A percentile compares a stretch with the other conserved stretches of the same genome.
Evolutionary conservation across 176 grass and related monocot genomes (phyloP).

Genomic region (Metroxylon sagu): DNA sequence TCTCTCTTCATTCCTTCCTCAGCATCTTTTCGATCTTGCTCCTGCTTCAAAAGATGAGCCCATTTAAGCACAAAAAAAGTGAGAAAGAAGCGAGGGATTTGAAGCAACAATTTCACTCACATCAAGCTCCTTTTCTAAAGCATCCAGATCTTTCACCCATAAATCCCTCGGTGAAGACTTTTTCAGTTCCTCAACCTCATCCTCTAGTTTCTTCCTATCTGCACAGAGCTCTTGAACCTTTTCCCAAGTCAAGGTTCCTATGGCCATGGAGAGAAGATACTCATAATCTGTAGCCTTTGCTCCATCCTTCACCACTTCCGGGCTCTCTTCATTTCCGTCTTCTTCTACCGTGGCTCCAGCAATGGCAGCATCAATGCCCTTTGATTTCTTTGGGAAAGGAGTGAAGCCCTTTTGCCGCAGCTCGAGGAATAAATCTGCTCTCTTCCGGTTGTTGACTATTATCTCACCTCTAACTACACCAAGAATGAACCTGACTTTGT

Average conservation of each 20-base stretch:
- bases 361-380: slow-evolving; percentile 29
- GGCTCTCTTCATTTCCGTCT: slow-evolving; percentile 35
- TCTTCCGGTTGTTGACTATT: slow-evolving; percentile 66
- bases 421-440: slow-evolving; percentile 66
- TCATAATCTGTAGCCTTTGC: slow-evolving; percentile 51
- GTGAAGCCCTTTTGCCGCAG: slow-evolving; percentile 40
- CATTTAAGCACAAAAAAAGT: background rate
- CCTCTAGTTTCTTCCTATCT: slow-evolving; percentile 36
- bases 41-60: slow-evolving; percentile 15
- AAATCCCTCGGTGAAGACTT: slow-evolving; percentile 33
- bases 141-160: slow-evolving; percentile 77
- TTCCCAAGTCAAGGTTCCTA: slow-evolving; percentile 75
- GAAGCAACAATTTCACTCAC: slow-evolving; percentile 30
- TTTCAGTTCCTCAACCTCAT: slow-evolving; percentile 37
- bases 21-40: slow-evolving; percentile 30
- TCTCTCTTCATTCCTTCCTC: slow-evolving; percentile 12
- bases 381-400: slow-evolving; percentile 62
- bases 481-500: slow-evolving; percentile 71
- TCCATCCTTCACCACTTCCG: slow-evolving; percentile 24
- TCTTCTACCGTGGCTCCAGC: slow-evolving; percentile 44
- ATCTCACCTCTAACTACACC: slow-evolving; percentile 49
- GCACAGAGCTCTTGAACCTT: slow-evolving; percentile 49
- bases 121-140: slow-evolving; percentile 64
- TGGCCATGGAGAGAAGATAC: slow-evolving; percentile 72
- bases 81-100: background rate